phyloP scores from a whole-genome alignment of 2,329 filamentous ascomycete species.

The Neonectria ditissima region DNA sequence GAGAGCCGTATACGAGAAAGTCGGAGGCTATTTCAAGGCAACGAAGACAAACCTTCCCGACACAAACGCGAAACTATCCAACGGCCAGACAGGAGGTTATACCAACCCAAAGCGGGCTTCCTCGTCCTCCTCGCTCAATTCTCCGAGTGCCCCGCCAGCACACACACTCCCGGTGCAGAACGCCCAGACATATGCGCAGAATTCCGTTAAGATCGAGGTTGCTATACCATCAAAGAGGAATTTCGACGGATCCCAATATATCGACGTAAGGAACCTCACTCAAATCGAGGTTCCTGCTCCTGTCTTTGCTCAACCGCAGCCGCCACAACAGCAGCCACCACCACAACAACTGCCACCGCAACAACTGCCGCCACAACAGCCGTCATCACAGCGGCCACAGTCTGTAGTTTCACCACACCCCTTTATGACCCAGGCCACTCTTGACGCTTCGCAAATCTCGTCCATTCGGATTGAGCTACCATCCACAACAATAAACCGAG shows the following conservation, averaged over 20 bases:
- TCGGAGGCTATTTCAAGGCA: slow-evolving; percentile 55
- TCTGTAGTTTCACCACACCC: slow-evolving; percentile 16
- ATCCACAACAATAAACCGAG: slow-evolving; percentile 58
- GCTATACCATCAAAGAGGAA: slow-evolving; percentile 58
- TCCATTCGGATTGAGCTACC: slow-evolving; percentile 63
- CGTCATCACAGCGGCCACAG: slow-evolving; percentile 25
- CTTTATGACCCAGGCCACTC: not conserved
- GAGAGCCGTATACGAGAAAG: slow-evolving; percentile 55
- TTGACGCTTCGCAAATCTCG: slow-evolving; percentile 33
- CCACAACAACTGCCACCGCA: slow-evolving; percentile 28
- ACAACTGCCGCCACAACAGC: slow-evolving; percentile 20
- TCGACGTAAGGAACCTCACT: slow-evolving; percentile 46
- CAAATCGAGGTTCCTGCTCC: slow-evolving; percentile 36
- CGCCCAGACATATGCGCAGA: slow-evolving; percentile 50
- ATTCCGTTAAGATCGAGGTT: slow-evolving; percentile 59
- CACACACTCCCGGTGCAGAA: slow-evolving; percentile 34
- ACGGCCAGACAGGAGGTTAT: slow-evolving; percentile 49
- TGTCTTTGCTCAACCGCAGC: slow-evolving; percentile 26
- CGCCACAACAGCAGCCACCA: slow-evolving; percentile 28
- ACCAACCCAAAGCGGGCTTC: slow-evolving; percentile 35
- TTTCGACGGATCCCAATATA: slow-evolving; percentile 53
- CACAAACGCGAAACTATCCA: slow-evolving; percentile 47
- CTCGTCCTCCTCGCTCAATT: slow-evolving; percentile 38
- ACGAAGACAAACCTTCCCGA: slow-evolving; percentile 50
- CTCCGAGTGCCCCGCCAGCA: slow-evolving; percentile 31